Evolutionary conservation across 306 rosid species (phyloP).

Genomic region (Trichosanthes truncata): DNA sequence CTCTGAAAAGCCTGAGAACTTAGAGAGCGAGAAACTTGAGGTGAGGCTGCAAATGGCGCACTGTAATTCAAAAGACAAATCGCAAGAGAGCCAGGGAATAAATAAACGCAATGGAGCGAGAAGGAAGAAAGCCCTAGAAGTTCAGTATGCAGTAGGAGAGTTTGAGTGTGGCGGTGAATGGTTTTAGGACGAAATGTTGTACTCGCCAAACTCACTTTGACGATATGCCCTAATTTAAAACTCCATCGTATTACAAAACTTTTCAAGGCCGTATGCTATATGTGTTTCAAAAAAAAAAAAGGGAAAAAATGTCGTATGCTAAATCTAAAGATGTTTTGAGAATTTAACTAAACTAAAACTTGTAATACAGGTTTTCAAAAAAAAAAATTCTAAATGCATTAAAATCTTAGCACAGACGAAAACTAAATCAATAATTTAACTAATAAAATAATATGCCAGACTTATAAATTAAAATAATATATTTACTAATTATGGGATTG

Average conservation of each 20-base stretch:
- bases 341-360: too few relatives aligned
- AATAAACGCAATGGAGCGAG: neutral
- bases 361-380: too few relatives aligned
- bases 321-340: too few relatives aligned
- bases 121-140: neutral
- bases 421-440: too few relatives aligned
- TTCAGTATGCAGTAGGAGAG: neutral
- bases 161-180: neutral
- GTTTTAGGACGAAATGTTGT: neutral
- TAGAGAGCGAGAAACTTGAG: neutral
- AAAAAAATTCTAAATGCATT: too few relatives aligned
- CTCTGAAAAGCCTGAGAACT: neutral
- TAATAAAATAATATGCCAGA: too few relatives aligned
- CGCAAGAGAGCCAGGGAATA: neutral
- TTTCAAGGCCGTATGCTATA: too few relatives aligned
- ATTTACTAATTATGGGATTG: too few relatives aligned
- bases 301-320: too few relatives aligned
- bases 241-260: neutral
- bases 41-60: neutral
- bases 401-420: too few relatives aligned
- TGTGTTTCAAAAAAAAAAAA: too few relatives aligned
- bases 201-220: neutral
- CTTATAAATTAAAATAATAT: too few relatives aligned
- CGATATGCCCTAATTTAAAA: neutral
- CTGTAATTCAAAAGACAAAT: neutral